These are phyloP conservation scores for Gossypium herbaceum DNA, from an alignment of 345 rosid genomes.

Conservation along the genomic window DNA sequence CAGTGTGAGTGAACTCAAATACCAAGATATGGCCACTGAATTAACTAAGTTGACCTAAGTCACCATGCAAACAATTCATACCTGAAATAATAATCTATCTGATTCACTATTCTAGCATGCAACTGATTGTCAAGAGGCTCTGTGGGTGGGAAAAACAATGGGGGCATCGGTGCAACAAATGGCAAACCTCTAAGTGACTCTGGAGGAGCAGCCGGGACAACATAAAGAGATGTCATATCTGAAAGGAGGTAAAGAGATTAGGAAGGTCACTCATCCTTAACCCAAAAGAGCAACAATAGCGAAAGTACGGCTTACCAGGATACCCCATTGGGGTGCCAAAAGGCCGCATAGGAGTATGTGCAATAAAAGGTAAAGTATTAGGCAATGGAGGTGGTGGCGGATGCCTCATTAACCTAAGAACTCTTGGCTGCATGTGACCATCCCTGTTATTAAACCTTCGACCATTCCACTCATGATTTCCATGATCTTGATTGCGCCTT, in stretches of 20 bases:
- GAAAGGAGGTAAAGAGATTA: constrained; percentile 27
- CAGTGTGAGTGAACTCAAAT: constrained; percentile 11
- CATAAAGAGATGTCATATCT: constrained; percentile 57
- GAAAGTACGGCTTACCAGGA: constrained; percentile 51
- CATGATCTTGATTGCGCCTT: constrained; percentile 74
- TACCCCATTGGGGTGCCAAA: constrained; percentile 47
- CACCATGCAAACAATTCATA: constrained; percentile 23
- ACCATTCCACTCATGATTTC: constrained; percentile 56
- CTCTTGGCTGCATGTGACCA: constrained; percentile 55
- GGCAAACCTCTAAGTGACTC: constrained; percentile 43
- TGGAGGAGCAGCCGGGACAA: constrained; percentile 38
- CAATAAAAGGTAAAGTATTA: constrained; percentile 42
- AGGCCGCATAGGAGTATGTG: constrained; percentile 44
- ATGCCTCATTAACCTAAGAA: constrained; percentile 54
- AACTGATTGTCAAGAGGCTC: constrained; percentile 53
- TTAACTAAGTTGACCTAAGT: background rate
- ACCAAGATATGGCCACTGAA: constrained; percentile 1
- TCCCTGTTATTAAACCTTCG: constrained; percentile 67
- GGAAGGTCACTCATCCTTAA: background rate
- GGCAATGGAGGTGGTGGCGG: constrained; percentile 51
- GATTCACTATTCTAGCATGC: constrained; percentile 49
- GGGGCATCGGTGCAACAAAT: constrained; percentile 41
- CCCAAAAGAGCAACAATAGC: background rate
- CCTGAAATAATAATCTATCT: constrained; percentile 92
- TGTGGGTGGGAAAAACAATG: constrained; percentile 38